Evolutionary conservation across 2,329 filamentous ascomycete genomes (phyloP).

Genomic region (Aaosphaeria pasadenensis): DNA sequence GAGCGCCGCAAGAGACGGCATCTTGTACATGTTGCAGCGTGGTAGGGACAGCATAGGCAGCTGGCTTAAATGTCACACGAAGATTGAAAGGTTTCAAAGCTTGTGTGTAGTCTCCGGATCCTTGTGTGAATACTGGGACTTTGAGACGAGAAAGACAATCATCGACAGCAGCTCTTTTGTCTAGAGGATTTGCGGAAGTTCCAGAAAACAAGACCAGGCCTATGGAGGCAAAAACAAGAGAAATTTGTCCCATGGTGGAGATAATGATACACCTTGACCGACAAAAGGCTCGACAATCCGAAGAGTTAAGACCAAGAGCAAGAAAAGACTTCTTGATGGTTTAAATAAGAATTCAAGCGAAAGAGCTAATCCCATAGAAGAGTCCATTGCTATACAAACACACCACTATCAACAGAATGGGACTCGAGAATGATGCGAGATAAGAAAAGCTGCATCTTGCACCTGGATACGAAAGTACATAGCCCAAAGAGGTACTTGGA

Average conservation of each 20-base stretch:
- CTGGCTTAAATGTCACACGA: conserved; percentile 39
- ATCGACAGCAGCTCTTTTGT: conserved; percentile 12
- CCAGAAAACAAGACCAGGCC: conserved; percentile 6
- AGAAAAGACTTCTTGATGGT: neutral
- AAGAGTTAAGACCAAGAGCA: too few species aligned
- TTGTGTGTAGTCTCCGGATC: conserved; percentile 22
- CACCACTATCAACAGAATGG: too few species aligned
- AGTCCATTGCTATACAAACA: neutral
- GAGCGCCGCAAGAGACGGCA: conserved; percentile 55
- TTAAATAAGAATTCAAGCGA: neutral
- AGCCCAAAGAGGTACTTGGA: neutral
- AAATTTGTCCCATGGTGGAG: conserved; percentile 6
- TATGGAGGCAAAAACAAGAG: conserved; percentile 10
- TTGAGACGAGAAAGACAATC: conserved; percentile 15
- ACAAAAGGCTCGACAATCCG: neutral
- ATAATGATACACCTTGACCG: neutral
- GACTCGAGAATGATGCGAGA: neutral
- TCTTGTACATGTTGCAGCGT: conserved; percentile 51
- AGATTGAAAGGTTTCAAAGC: conserved; percentile 27
- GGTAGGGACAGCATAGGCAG: conserved; percentile 55
- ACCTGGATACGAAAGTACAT: neutral
- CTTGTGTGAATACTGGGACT: conserved; percentile 16
- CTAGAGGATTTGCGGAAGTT: conserved; percentile 8
- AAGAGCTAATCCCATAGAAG: neutral
- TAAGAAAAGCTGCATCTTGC: neutral